Percentiles rank a stretch among this genome's conserved stretches.
Conservation (phyloP, 371 early-diverging fungal species). For the Cokeromyces recurvatus region DNA sequence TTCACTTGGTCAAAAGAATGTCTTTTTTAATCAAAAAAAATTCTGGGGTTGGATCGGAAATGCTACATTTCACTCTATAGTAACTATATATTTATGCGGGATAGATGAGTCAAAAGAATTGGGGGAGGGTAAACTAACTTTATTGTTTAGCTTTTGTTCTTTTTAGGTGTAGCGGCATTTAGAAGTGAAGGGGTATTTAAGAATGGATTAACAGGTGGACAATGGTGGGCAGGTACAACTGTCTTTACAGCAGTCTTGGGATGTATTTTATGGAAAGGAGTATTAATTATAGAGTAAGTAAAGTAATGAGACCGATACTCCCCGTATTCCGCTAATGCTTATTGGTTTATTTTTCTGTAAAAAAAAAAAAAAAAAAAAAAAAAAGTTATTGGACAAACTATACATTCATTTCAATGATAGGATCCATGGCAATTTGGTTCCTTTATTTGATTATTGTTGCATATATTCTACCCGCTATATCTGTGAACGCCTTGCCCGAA, state of each 20-base stretch:
- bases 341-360: slow-evolving; percentile 12
- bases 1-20: slow-evolving; percentile 76
- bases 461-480: slow-evolving; percentile 74
- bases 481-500: slow-evolving; percentile 57
- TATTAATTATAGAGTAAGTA: slow-evolving; percentile 73
- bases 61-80: slow-evolving; percentile 82
- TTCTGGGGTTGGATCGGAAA: slow-evolving; percentile 92
- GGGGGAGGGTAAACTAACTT: not conserved
- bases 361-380: too few species aligned
- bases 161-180: slow-evolving; percentile 57
- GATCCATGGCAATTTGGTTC: slow-evolving; percentile 85
- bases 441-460: slow-evolving; percentile 81
- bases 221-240: slow-evolving; percentile 75
- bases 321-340: slow-evolving; percentile 5
- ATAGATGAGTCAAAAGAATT: slow-evolving; percentile 24
- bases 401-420: slow-evolving; percentile 74
- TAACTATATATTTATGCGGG: too few species aligned
- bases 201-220: slow-evolving; percentile 64
- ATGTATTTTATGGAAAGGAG: slow-evolving; percentile 82
- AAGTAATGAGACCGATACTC: slow-evolving; percentile 1
- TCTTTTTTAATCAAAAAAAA: slow-evolving; percentile 81
- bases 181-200: slow-evolving; percentile 54
- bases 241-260: slow-evolving; percentile 76
- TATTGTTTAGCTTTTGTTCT: slow-evolving; percentile 52
- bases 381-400: slow-evolving; percentile 78